Base-by-base conservation (phyloP, 176 grass and related monocot genomes). In the Elaeis guineensis region DNA sequence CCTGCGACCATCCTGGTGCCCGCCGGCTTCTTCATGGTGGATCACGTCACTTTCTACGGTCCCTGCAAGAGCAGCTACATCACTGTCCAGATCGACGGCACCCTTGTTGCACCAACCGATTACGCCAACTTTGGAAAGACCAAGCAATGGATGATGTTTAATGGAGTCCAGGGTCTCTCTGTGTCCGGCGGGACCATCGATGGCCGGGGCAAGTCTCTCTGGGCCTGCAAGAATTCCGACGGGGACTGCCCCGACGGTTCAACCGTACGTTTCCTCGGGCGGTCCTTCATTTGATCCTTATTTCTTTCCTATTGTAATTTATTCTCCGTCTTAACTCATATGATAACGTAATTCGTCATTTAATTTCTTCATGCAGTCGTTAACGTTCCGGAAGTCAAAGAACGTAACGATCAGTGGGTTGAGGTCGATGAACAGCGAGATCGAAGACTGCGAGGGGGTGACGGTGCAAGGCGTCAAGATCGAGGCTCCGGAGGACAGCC, bases 311-410 rank as follows among this genome's bases (percentile, higher is more conserved):
- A 23, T 23, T 23, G 2, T 23, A 23, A 23, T 2, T 23, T 23
- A 23, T 2, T 23, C 2, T 1, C 23, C 23, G 23, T 23, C 23
- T 23, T 23, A 23, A 23, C 23, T 23, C 23, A 23, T 23, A 23
- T 23, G 23, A 2, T 23, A 23, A 23, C 32, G 9, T 35, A 35
- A 35, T 9, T 35, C 32, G 0, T 35, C 35, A 12, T 44, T 44
- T 15, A 30, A 30, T 30, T 21, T n/a, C 3, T 52, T 58, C 0
- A 11, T 64, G 64, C 83, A 96, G 91, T 84, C 86, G n/a, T 62
- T 96, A 70, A 90, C 82, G 69, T 77, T 96, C 69, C 74, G 59
- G 21, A 85, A 90, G 61, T 88, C 87, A 16, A 82, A 54, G 80
- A 18, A 79, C 81, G 74, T 96, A 51, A 69, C 61, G 62, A 77